Conservation (phyloP, 768 basidiomycete genomes). For the Mycena sanguinolenta region DNA sequence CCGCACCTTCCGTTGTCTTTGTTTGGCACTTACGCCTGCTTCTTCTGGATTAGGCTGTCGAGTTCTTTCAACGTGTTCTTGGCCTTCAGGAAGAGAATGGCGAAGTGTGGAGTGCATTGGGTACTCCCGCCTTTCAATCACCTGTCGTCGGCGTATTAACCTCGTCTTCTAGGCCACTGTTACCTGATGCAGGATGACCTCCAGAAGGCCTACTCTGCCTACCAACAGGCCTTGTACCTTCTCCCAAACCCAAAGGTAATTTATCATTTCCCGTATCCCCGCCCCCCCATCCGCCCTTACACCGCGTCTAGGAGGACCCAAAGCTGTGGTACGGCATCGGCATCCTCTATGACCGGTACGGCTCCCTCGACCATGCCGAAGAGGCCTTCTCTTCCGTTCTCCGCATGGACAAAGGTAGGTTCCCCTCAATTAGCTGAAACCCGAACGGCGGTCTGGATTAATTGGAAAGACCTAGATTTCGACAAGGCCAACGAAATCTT, state of each 20-base stretch:
- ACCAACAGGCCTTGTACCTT: constrained; percentile 97
- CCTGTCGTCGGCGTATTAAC: constrained; percentile 6
- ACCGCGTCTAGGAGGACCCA: constrained; percentile 80
- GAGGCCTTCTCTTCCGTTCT: constrained; percentile 98
- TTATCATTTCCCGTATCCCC: constrained; percentile 32
- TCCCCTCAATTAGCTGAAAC: constrained; percentile 36
- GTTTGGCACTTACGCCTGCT: constrained; percentile 46
- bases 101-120: constrained; percentile 98
- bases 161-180: constrained; percentile 79
- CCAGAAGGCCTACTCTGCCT: constrained; percentile 97
- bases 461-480: constrained; percentile 77
- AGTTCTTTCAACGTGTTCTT: constrained; percentile 95
- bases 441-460: constrained; percentile 40
- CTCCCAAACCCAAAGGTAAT: constrained; percentile 94
- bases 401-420: constrained; percentile 94
- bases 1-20: constrained; percentile 40
- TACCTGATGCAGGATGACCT: constrained; percentile 99
- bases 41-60: constrained; percentile 78
- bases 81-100: constrained; percentile 95
- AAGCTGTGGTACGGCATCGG: constrained; percentile 99
- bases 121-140: constrained; percentile 54
- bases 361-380: constrained; percentile 98
- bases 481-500: constrained; percentile 99
- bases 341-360: constrained; percentile 98
- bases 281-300: constrained; percentile 24